Evolutionary conservation across 2,329 filamentous ascomycete genomes (phyloP).

Genomic region (Trichophyton simii): DNA sequence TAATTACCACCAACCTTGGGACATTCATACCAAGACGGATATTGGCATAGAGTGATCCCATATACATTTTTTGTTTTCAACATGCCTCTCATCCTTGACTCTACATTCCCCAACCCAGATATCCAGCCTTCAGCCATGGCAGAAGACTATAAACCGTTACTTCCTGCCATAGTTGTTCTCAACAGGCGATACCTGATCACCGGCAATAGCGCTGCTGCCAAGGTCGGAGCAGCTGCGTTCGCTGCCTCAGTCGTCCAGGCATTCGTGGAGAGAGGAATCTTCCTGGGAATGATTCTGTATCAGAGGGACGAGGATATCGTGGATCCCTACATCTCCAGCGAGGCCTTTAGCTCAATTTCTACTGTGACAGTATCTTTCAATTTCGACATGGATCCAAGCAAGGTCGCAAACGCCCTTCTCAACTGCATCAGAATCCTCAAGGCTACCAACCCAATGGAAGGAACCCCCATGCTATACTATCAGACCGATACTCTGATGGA

Average conservation of each 20-base stretch:
- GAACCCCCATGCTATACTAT: background rate
- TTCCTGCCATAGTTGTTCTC: background rate
- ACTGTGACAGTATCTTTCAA: background rate
- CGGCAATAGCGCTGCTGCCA: background rate
- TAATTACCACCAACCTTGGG: background rate
- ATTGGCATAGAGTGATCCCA: background rate
- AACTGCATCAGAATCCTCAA: background rate
- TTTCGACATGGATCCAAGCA: background rate
- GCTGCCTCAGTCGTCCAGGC: background rate
- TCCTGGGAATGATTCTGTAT: background rate
- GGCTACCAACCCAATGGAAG: background rate
- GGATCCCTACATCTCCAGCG: background rate
- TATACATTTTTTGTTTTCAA: background rate
- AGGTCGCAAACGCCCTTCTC: background rate
- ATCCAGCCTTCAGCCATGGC: background rate
- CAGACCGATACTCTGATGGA: background rate
- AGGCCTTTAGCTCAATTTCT: background rate
- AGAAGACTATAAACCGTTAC: background rate
- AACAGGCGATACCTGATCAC: constrained; percentile 1
- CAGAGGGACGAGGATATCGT: background rate
- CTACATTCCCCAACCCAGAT: background rate
- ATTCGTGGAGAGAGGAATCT: background rate
- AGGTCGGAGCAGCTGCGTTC: background rate
- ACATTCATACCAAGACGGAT: background rate
- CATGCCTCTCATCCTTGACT: background rate